Evolutionary conservation across 495 filamentous ascomycete species (phyloP).

Genomic region (Hapsidospora chrysogenum): DNA sequence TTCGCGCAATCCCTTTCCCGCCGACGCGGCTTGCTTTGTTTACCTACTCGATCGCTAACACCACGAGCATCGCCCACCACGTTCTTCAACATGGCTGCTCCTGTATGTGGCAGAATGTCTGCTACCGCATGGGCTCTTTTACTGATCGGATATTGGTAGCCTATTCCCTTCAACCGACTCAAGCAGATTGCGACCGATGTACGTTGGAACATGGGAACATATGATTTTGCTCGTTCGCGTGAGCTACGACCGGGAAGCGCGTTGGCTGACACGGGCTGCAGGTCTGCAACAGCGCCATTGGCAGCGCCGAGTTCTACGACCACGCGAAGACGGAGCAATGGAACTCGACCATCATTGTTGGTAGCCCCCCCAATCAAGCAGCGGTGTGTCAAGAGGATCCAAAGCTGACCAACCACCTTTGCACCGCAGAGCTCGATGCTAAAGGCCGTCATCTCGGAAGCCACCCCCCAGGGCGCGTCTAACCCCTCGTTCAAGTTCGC

Average conservation of each 20-base stretch:
- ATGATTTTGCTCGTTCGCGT: constrained; percentile 1
- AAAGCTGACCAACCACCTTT: constrained; percentile 1
- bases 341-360: constrained; percentile 83
- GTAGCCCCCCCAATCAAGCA: no score
- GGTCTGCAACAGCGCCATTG: constrained; percentile 71
- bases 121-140: no score
- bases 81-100: constrained; percentile 14
- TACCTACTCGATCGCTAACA: not conserved
- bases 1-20: not conserved
- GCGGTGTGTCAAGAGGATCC: no score
- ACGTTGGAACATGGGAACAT: no score
- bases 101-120: no score
- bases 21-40: not conserved
- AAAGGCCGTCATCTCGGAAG: constrained; percentile 67
- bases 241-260: not conserved
- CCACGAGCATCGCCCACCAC: not conserved
- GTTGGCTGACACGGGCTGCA: constrained; percentile 19
- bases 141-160: no score
- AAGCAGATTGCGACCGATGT: constrained; percentile 74
- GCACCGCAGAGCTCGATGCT: constrained; percentile 61
- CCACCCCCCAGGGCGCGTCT: constrained; percentile 37
- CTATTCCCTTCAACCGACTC: constrained; percentile 57
- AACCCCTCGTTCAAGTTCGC: constrained; percentile 64
- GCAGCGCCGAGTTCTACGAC: constrained; percentile 56
- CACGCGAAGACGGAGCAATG: constrained; percentile 63